A percentile compares a stretch with the other conserved stretches of the same genome.
These are phyloP conservation scores for Arthrobotrys sinensis DNA, from an alignment of 2,329 filamentous ascomycete species.

Conservation along the genomic window DNA sequence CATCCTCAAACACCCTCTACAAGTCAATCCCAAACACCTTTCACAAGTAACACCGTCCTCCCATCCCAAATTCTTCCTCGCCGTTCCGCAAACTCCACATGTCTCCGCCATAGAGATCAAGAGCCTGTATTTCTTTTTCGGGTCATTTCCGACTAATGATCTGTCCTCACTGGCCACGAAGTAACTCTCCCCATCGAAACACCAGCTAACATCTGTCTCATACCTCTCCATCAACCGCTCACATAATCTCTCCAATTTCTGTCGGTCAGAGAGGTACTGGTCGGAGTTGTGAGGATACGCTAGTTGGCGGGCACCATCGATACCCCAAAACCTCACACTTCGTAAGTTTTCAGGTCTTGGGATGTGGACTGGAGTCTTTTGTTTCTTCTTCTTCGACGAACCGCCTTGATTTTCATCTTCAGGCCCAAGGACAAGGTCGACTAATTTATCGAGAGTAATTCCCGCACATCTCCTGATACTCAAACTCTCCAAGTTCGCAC, in stretches of 20 bases:
- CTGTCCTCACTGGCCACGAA: not conserved
- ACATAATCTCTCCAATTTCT: constrained; percentile 6
- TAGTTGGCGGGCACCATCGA: constrained; percentile 24
- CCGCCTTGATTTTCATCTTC: not conserved
- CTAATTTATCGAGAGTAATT: constrained; percentile 8
- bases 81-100: constrained; percentile 17
- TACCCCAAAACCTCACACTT: constrained; percentile 28
- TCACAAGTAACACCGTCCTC: constrained; percentile 24
- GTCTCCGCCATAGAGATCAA: constrained; percentile 21
- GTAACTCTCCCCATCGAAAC: not conserved
- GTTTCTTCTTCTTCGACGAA: not conserved
- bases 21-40: constrained; percentile 32
- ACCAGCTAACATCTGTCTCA: constrained; percentile 31
- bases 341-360: constrained; percentile 2
- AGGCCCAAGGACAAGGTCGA: not conserved
- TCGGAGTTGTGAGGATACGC: constrained; percentile 23
- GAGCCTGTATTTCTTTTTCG: not conserved
- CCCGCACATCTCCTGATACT: constrained; percentile 34
- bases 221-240: constrained; percentile 18
- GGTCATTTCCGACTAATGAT: no score
- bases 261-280: not conserved
- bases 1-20: constrained; percentile 14
- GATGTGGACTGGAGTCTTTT: not conserved
- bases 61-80: constrained; percentile 6
- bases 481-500: constrained; percentile 21